Evolutionary conservation across 208 protist genomes (phyloP).

Genomic region (Crithidia brevicula): DNA sequence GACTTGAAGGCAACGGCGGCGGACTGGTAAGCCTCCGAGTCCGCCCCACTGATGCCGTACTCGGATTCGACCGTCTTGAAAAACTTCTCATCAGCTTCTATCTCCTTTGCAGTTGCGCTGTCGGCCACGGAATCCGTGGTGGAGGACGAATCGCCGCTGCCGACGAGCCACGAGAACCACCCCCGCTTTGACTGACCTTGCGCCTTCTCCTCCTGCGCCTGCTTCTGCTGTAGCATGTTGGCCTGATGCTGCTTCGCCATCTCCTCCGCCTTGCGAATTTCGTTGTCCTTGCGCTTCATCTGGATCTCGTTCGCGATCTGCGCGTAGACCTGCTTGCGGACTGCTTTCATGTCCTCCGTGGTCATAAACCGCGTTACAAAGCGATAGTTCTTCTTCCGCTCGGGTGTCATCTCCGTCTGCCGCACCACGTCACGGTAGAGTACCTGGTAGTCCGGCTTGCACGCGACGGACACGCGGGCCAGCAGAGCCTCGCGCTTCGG

Average conservation of each 20-base stretch:
- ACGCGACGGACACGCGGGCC: constrained; percentile 64
- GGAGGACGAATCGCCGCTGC: constrained; percentile 8
- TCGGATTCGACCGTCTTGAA: constrained; percentile 61
- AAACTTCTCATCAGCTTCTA: constrained; percentile 54
- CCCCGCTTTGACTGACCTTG: constrained; percentile 28
- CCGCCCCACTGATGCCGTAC: constrained; percentile 68
- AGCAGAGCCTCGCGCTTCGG: constrained; percentile 56
- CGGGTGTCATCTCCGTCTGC: constrained; percentile 63
- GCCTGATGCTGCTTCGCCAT: constrained; percentile 35
- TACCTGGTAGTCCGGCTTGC: constrained; percentile 65
- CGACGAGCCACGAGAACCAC: constrained; percentile 63
- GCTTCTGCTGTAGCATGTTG: constrained; percentile 20
- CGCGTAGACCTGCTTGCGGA: constrained; percentile 73
- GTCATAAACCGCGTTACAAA: constrained; percentile 88
- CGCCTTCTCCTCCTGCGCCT: constrained; percentile 17
- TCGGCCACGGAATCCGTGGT: background rate
- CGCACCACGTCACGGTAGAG: constrained; percentile 81
- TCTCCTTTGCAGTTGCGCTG: constrained; percentile 29
- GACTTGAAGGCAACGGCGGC: constrained; percentile 18
- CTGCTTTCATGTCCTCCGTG: constrained; percentile 71
- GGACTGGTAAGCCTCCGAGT: constrained; percentile 35
- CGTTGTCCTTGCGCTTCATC: constrained; percentile 68
- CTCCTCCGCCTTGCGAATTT: constrained; percentile 56
- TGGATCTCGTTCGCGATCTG: constrained; percentile 80
- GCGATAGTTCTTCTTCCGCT: constrained; percentile 62